Evolutionary conservation across 2,329 filamentous ascomycete species (phyloP), one percentile per base, ranked within the genome.

Genomic region (Aureobasidium melanogenum): DNA sequence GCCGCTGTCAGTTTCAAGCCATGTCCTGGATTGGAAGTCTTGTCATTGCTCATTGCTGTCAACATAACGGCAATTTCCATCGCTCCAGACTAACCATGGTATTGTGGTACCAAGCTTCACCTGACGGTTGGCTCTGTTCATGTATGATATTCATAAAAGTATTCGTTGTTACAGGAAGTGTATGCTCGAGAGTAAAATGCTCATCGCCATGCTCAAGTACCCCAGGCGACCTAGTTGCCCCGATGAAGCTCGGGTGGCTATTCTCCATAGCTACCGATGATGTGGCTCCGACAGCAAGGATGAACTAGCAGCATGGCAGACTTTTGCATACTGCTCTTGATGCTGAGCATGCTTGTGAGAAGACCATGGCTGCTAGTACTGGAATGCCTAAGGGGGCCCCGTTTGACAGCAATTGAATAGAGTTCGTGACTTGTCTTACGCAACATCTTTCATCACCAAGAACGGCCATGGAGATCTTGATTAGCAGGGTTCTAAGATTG

Each of bases 191-290:
- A 93, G 99, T 74, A 89, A 97, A 75, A 99, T 99, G 94, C 97
- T 99, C 73, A 97, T 99, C 68, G 89, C 91, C 62, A 99, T 99
- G 70, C 99, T 99, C 84, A 97, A 97, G 77, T 99, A 99, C 75
- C 99, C 99, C 67, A 95, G 99, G 76, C 94, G n/a, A 99, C 78
- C 77, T 99, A 57, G 99, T 96, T 75, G 92, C 93, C 69, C 99
- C 97, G 76, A 99, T 99, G 73, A 97, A 97, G 76, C 94, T 95
- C 14, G 93, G 96, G 77, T 88, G 97, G 80, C 84, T 99, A 36
- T 99, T 99, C 78, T 99, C 97, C 81, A 99, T 99, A 94, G 95
- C 94, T 55, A 94, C 99, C 66, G 94, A 99, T 71, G 94, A 95
- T 69, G 94, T 99, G 64, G 94, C 94, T 24, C 95, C 94, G 19